Percentiles rank a stretch among this genome's conserved stretches.
These are phyloP conservation scores for Cystoisospora suis DNA, from an alignment of 169 alveolate species.

Conservation along the genomic window DNA sequence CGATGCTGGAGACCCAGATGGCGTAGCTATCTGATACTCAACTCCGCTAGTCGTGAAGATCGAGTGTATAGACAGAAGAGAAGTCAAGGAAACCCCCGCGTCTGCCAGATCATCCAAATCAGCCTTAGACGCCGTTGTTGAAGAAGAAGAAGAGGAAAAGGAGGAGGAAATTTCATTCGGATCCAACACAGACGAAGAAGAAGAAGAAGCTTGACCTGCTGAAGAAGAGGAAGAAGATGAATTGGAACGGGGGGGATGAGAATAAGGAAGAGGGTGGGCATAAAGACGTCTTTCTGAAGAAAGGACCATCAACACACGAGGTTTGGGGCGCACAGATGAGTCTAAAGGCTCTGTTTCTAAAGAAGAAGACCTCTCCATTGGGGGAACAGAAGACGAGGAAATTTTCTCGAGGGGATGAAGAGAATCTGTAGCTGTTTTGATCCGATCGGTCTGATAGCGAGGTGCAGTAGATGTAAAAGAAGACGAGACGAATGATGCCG, in stretches of 20 bases:
- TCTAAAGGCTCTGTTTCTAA: not conserved
- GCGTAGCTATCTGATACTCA: conserved; percentile 41
- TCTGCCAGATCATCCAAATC: conserved; percentile 48
- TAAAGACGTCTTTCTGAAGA: conserved; percentile 17
- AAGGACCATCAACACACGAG: not conserved
- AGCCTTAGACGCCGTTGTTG: not conserved
- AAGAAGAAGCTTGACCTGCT: not conserved
- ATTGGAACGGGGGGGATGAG: too few species aligned
- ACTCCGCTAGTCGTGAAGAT: conserved; percentile 24
- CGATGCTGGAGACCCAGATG: conserved; percentile 51
- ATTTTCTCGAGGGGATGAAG: not conserved
- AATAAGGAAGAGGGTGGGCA: not conserved
- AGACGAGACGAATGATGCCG: too few species aligned
- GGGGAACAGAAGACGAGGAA: not conserved
- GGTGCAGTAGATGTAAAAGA: too few species aligned
- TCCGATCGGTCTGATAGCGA: too few species aligned
- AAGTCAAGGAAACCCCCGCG: conserved; percentile 49
- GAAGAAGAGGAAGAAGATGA: too few species aligned
- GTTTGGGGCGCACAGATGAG: not conserved
- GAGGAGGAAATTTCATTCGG: not conserved
- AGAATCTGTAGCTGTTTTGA: too few species aligned
- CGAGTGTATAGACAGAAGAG: conserved; percentile 48
- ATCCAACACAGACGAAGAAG: not conserved
- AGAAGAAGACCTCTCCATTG: not conserved
- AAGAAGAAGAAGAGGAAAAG: not conserved